Evolutionary conservation across 805 yeast species (phyloP), one percentile per base, ranked within the genome.

Genomic region (Zygoascus ofunaensis): DNA sequence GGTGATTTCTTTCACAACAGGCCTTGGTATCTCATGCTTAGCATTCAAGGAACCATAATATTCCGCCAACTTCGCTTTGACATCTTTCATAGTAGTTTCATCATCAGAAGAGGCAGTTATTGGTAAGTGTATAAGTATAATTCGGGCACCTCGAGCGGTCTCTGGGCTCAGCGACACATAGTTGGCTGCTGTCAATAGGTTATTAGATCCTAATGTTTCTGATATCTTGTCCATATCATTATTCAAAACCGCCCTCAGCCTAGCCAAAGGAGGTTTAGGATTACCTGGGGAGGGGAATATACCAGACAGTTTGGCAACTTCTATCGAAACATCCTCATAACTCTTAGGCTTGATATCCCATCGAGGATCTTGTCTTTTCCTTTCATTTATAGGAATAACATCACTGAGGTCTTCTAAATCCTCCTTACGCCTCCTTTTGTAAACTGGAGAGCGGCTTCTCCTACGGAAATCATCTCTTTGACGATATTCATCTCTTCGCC

Each of bases 321-420:
- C 84, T 0, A 92, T 82, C 1, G 83, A 73, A 1, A 82, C 78
- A 4, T 74, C 73, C 55, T 84, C 92, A 57, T 82, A 82, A 0
- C 86, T 90, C 49, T 69, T 68, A 1, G 94, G 87, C 28, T 72
- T 70, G 20, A 74, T 65, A 41, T 85, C 92, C 94, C 94, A 86
- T 40, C 69, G 63, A 0, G 85, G 69, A 24, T 56, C 59, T 17
- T 66, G 68, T 10, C 80, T 65, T 39, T 65, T 64, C n/a, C 83
- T 59, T 37, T 73, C 65, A 36, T 75, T 73, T 24, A 85, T 61
- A 0, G 80, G 69, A 0, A 66, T 58, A 0, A 71, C 73, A 18
- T 61, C 57, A 3, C 59, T 59, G 12, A 77, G 57, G 12, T 65
- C 64, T 21, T 26, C 37, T 23, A 17, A 35, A 4, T 30, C 34